Conservation (phyloP, 768 basidiomycete genomes). For the Pluteus cervinus region DNA sequence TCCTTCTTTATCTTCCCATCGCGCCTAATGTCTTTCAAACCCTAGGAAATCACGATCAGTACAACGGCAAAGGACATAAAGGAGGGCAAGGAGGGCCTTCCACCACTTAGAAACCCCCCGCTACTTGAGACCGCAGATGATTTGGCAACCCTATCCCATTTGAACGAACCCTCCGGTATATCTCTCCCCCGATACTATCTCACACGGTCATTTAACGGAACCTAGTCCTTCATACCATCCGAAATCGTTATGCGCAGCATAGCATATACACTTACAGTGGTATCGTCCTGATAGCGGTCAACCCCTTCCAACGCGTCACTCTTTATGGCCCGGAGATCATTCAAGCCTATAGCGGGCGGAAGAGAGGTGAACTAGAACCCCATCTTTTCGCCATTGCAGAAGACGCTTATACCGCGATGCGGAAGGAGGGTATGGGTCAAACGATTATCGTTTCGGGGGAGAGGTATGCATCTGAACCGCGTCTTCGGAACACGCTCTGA, state of each 20-base stretch:
- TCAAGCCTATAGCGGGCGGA: constrained; percentile 89
- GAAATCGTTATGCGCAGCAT: constrained; percentile 93
- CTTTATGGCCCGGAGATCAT: constrained; percentile 97
- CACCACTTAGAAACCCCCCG: constrained; percentile 94
- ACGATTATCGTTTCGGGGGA: constrained; percentile 99
- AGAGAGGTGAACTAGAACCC: constrained; percentile 92
- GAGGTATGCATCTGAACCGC: constrained; percentile 48
- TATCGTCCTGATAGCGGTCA: constrained; percentile 97
- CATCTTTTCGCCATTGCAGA: constrained; percentile 99
- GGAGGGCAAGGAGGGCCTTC: constrained; percentile 73
- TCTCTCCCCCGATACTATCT: constrained; percentile 5
- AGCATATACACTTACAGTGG: constrained; percentile 99
- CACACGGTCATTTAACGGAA: constrained; percentile 1
- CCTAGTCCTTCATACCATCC: constrained; percentile 91
- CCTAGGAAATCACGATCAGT: constrained; percentile 71
- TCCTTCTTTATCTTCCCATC: constrained; percentile 12
- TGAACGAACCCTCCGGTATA: constrained; percentile 95
- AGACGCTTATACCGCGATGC: constrained; percentile 98
- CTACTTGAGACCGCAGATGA: constrained; percentile 96
- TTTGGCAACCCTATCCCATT: constrained; percentile 93
- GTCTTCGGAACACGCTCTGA: constrained; percentile 5
- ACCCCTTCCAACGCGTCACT: constrained; percentile 96
- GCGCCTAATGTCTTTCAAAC: constrained; percentile 7
- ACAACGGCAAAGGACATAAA: constrained; percentile 79
- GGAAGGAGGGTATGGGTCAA: constrained; percentile 88